A percentile compares a stretch with the other conserved stretches of the same genome.
phyloP scores from a whole-genome alignment of 129 eudicot genomes.

The Cynara cardunculus region DNA sequence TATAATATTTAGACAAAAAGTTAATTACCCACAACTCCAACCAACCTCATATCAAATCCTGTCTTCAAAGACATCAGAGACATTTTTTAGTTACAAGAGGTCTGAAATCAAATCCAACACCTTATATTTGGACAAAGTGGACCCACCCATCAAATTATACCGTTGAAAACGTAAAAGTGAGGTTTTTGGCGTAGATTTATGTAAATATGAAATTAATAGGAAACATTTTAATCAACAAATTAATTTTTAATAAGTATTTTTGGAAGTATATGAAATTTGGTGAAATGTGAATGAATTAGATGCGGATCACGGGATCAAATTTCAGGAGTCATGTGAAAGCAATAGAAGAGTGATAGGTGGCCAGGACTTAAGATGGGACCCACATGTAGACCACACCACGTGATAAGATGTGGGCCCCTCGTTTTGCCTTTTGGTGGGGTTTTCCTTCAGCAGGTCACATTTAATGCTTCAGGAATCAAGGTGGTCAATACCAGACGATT shows the following conservation, averaged over 20 bases:
- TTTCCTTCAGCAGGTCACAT: background rate
- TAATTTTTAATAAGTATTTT: background rate
- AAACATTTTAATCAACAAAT: background rate
- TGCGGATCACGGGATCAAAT: constrained; percentile 1
- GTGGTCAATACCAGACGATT: background rate
- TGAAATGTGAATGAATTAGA: background rate
- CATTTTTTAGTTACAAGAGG: too few species aligned
- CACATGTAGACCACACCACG: constrained; percentile 24
- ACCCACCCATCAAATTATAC: too few species aligned
- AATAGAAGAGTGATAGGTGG: constrained; percentile 4
- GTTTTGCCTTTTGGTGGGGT: constrained; percentile 24
- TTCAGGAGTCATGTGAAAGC: constrained; percentile 39
- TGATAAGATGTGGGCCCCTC: constrained; percentile 26
- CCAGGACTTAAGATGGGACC: background rate
- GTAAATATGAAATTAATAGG: background rate
- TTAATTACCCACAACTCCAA: too few species aligned
- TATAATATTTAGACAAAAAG: too few species aligned
- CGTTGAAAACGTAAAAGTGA: too few species aligned
- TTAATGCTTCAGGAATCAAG: constrained; percentile 19
- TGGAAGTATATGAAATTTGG: background rate
- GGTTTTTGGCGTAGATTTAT: background rate
- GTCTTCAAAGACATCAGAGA: too few species aligned
- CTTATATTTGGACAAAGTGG: too few species aligned
- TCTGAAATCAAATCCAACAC: too few species aligned
- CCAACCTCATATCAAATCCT: too few species aligned